These are phyloP conservation scores for Fusarium camptoceras DNA, from an alignment of 2,329 filamentous ascomycete species.

Conservation along the genomic window DNA sequence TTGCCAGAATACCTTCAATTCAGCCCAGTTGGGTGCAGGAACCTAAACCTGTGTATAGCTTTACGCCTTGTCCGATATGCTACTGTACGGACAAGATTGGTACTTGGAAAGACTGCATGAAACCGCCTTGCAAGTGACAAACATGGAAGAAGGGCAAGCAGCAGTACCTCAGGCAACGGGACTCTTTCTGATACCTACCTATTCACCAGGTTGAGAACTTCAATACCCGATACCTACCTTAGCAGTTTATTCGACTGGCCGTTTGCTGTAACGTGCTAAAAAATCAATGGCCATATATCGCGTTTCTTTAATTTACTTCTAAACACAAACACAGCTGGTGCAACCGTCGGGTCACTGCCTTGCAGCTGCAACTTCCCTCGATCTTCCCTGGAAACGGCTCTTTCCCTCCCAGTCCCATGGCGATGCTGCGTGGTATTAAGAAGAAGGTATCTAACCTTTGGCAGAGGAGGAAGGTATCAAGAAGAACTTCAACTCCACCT, in stretches of 20 bases:
- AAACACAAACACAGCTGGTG: neutral
- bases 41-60: neutral
- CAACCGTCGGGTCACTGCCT: neutral
- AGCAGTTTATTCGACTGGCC: neutral
- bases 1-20: neutral
- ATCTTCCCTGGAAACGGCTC: neutral
- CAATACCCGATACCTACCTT: neutral
- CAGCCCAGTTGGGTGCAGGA: neutral
- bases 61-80: neutral
- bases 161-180: neutral
- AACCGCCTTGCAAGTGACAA: neutral
- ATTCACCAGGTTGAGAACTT: neutral
- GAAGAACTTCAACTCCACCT: conserved; percentile 10
- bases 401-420: neutral
- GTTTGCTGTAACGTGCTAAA: neutral
- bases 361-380: neutral
- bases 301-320: neutral
- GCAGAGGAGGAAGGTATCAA: conserved; percentile 35
- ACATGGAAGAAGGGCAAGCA: neutral
- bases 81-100: neutral
- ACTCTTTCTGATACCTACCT: neutral
- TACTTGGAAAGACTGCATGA: neutral
- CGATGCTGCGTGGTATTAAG: conserved; percentile 46
- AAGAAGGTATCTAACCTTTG: conserved; percentile 42
- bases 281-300: neutral